Evolutionary conservation across 1,139 yeast species (phyloP).

Genomic region (Tardiomyces blankii): DNA sequence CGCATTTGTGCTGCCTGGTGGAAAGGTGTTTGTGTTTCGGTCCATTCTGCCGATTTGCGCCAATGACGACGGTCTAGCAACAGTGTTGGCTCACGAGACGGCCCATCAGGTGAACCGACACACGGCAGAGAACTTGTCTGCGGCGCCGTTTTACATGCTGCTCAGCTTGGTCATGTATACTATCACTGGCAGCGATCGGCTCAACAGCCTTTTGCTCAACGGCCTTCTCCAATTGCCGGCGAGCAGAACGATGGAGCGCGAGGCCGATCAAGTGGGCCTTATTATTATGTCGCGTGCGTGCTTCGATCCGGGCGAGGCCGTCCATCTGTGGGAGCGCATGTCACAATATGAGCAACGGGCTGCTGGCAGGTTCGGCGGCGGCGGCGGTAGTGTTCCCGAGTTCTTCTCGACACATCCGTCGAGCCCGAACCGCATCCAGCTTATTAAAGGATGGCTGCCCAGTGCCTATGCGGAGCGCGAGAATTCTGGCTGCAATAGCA

Average conservation of each 20-base stretch:
- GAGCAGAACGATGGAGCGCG: slow-evolving; percentile 86
- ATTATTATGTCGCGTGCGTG: slow-evolving; percentile 89
- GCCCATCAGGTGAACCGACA: slow-evolving; percentile 93
- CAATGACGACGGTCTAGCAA: slow-evolving; percentile 86
- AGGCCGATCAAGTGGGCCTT: slow-evolving; percentile 90
- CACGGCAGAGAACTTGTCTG: slow-evolving; percentile 61
- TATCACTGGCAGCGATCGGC: slow-evolving; percentile 39
- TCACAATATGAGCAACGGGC: slow-evolving; percentile 38
- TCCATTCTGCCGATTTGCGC: slow-evolving; percentile 69
- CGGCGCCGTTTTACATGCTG: slow-evolving; percentile 36
- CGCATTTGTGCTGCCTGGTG: slow-evolving; percentile 93
- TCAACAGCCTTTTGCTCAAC: slow-evolving; percentile 46
- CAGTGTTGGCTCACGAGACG: slow-evolving; percentile 85
- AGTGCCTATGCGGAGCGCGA: slow-evolving; percentile 36
- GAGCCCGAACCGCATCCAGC: slow-evolving; percentile 56
- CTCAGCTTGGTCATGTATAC: slow-evolving; percentile 41
- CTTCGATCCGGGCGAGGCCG: slow-evolving; percentile 63
- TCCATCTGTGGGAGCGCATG: slow-evolving; percentile 79
- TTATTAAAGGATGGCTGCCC: slow-evolving; percentile 64
- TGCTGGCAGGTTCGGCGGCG: slow-evolving; percentile 11
- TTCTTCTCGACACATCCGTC: slow-evolving; percentile 88
- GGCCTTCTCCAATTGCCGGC: slow-evolving; percentile 69
- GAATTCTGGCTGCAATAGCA: slow-evolving; percentile 12
- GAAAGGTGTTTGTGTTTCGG: slow-evolving; percentile 83
- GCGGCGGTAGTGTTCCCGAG: slow-evolving; percentile 33